Base-by-base conservation (phyloP, 352 stramenopile species). In the Albugo candida region DNA sequence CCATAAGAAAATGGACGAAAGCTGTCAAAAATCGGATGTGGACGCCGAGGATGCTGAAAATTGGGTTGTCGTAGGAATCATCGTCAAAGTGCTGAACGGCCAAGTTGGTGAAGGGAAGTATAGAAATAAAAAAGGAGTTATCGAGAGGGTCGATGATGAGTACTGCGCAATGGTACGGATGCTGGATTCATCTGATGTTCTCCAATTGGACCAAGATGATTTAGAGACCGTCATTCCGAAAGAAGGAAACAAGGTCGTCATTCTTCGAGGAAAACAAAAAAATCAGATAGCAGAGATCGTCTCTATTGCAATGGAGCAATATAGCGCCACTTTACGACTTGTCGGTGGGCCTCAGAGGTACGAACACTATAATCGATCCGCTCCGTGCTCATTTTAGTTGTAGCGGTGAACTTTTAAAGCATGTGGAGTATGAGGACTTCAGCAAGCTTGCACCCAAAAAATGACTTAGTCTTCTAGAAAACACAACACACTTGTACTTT, bases 51-150 rank as follows among this genome's bases (percentile, higher is more conserved):
- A 57, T 54, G 0, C 48, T 82, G 19, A 95, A 41, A 73, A 95
- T 58, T 98, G 93, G 93, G 51, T 98, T 31, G 63, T 73, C 1
- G 71, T 55, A 27, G 70, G 80, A 20, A 96, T 97, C 51, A 57
- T 97, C 3, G 89, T 98, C 20, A 95, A 96, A 51, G 71, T 97
- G 36, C 77, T 94, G 49, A 95, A 95, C 54, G 95, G 95, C 62
- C 87, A 83, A 34, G 59, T 97, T 3, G 81, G 70, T 1, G 68
- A 75, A 14, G 86, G 91, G 19, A 61, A 55, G 11, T 94, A 91
- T 58, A 93, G 92, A 71, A 93, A 93, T 56, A 70, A 70, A 37
- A 95, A 95, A 49, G 81, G 78, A 17, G 61, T 71, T 41, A 55
- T 95, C 36, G 65, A 76, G 11, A 51, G 64, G 0, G 83, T 95